Base-by-base conservation (phyloP, 2,329 filamentous ascomycete genomes). In the Thermothelomyces thermophilus region DNA sequence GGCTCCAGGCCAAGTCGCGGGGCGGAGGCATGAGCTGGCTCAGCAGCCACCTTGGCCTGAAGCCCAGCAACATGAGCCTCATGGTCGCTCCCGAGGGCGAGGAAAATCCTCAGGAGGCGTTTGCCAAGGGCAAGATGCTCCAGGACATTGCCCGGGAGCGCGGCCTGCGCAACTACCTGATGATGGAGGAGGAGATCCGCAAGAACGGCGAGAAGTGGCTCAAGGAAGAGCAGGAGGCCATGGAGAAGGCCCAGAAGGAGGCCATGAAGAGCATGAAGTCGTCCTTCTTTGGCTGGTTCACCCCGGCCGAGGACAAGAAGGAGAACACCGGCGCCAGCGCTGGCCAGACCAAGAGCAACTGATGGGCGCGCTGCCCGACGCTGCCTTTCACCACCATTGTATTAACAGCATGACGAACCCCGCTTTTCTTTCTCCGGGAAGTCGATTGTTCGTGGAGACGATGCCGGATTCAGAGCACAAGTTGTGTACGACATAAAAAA, bases 181-280 rank as follows among this genome's bases (percentile, higher is more conserved):
- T 84, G 59, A 77, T 97, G 55, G 91, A 97, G 69, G 84, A 84
- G 70, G 86, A 95, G 72, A 95, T 98, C 61, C 79, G 86, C 41
- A 86, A 94, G 68, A 93, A 97, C 65, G 93, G 90, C 46, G 89
- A 91, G 67, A 89, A 91, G 72, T 96, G 90, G 88, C 75, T 98
- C 60, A 90, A 90, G 74, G 91, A 97, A 68, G 90, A 95, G 75
- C 86, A 87, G 37, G 84, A 84, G 42, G 80, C 87, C 65, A 85
- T 90, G 73, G 91, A 96, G 75, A 90, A 89, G 74, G 77, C 83
- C 56, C 87, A 90, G 68, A 87, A 95, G 63, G 90, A 95, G 70
- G 85, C 86, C 61, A 90, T 95, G 84, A 87, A 86, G 70, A 88
- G 80, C 64, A 95, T 95, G 88, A 93, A 91, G 79, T 80, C 78